A percentile compares a stretch with the other conserved stretches of the same genome.
Conservation (phyloP, 306 rosid species). For the Vigna nakashimae region DNA sequence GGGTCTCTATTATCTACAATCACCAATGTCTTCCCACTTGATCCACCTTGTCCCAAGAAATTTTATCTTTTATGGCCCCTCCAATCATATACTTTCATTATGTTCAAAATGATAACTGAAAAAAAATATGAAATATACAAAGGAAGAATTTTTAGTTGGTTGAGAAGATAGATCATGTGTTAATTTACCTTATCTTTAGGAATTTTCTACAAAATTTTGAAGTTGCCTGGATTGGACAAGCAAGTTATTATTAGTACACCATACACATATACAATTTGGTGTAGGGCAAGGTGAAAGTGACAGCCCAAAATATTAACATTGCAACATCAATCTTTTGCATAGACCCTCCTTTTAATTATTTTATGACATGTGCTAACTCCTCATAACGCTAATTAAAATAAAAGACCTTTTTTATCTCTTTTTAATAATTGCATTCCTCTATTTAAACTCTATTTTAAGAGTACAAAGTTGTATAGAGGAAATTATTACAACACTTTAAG, state of each 20-base stretch:
- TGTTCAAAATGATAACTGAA: slow-evolving; percentile 17
- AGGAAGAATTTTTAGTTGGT: neutral
- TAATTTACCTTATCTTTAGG: slow-evolving; percentile 32
- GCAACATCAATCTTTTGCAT: slow-evolving; percentile 65
- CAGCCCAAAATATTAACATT: slow-evolving; percentile 67
- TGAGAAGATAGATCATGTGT: slow-evolving; percentile 34
- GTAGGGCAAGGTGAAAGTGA: slow-evolving; percentile 61
- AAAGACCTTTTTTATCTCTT: slow-evolving; percentile 12
- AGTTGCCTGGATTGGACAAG: slow-evolving; percentile 69
- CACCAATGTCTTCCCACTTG: slow-evolving; percentile 36
- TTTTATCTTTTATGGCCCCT: neutral
- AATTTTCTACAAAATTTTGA: slow-evolving; percentile 54
- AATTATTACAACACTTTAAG: slow-evolving; percentile 27
- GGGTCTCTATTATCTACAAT: slow-evolving; percentile 45
- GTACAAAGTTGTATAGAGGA: slow-evolving; percentile 7
- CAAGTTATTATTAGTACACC: slow-evolving; percentile 58
- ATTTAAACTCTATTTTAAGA: neutral
- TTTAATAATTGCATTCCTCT: slow-evolving; percentile 9
- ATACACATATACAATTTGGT: slow-evolving; percentile 53
- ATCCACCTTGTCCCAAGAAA: slow-evolving; percentile 20
- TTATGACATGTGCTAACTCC: slow-evolving; percentile 35
- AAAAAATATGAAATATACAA: neutral
- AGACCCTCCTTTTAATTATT: slow-evolving; percentile 42
- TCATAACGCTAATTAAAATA: slow-evolving; percentile 44
- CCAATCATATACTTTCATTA: slow-evolving; percentile 36